Base-by-base conservation (phyloP, 2,329 filamentous ascomycete species). In the Mycosphaerella arachidis region DNA sequence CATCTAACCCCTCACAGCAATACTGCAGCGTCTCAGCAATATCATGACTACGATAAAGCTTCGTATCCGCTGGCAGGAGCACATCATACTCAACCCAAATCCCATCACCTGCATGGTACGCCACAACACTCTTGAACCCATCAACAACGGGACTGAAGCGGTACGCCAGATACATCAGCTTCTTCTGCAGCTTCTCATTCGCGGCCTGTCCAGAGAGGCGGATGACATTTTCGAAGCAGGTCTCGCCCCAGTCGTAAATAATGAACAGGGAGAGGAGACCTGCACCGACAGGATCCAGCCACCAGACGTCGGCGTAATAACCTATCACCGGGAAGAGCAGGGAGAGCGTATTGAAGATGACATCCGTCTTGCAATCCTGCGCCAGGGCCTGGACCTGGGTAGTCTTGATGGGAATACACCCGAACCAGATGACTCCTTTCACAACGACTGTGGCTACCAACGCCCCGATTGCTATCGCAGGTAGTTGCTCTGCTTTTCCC, bases 191-290 rank as follows among this genome's bases (percentile, higher is more conserved):
- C 4, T 78, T 73, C 3, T 81, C 75, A 2, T 79, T 77, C 0
- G 83, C 84, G 0, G 82, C 82, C 55, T 82, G 77, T n/a, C 84
- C 84, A 0, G 82, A 84, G 5, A 87, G 74, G 1, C 84, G 79
- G 1, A 79, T 80, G 51, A 87, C 79, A 64, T 86, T 86, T 57
- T 83, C 78, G 52, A 85, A 77, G 61, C 80, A 84, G 0, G 86
- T 88, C 50, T 79, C 78, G 1, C 82, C 82, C 86, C 86, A 89
- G 73, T 89, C 86, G 72, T 83, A 85, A 66, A 89, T 88, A 71
- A 89, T 87, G 75, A 82, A 88, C 4, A 88, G 72, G 0, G 86
- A 87, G 0, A 89, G 76, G 0, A 88, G 67, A 0, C 82, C 81
- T 3, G 86, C 86, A 57, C 86, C 86, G 0, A 82, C 76, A 6